A percentile compares a stretch with the other conserved stretches of the same genome.
Evolutionary conservation across 2,329 filamentous ascomycete species (phyloP).

Genomic region (Colletotrichum costaricense): DNA sequence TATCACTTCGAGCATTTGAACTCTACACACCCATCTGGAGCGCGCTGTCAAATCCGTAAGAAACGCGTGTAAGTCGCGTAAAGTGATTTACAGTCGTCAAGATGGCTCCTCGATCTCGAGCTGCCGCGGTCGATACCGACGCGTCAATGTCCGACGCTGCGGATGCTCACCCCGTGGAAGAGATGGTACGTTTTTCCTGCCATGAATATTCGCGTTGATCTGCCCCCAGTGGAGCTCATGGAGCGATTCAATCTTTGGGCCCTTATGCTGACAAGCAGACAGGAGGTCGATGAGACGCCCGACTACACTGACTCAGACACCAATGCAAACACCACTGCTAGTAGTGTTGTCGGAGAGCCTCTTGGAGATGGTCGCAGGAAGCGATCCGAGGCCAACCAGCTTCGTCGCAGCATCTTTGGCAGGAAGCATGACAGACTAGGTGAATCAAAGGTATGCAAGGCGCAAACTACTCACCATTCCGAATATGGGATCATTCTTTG

Average conservation of each 20-base stretch:
- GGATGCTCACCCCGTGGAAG: conserved; percentile 56
- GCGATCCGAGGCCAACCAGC: conserved; percentile 86
- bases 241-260: not conserved
- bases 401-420: conserved; percentile 91
- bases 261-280: conserved; percentile 15
- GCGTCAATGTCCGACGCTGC: conserved; percentile 73
- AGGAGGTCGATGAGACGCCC: conserved; percentile 74
- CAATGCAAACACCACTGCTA: conserved; percentile 78
- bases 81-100: conserved; percentile 54
- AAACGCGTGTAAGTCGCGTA: conserved; percentile 69
- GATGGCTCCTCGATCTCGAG: conserved; percentile 67
- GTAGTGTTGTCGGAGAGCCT: conserved; percentile 85
- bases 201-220: not conserved
- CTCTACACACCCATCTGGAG: conserved; percentile 10
- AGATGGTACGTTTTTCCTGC: conserved; percentile 56
- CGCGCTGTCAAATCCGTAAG: conserved; percentile 3
- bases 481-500: not conserved
- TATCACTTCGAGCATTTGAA: conserved; percentile 24
- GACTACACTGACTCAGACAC: conserved; percentile 76
- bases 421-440: conserved; percentile 94
- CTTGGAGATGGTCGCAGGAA: conserved; percentile 83
- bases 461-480: not conserved
- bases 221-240: not conserved
- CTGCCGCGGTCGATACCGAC: conserved; percentile 67
- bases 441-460: conserved; percentile 81